A percentile compares a stretch with the other conserved stretches of the same genome.
Evolutionary conservation across 179 eudicot species (phyloP).

Genomic region (Spergularia azorica): DNA sequence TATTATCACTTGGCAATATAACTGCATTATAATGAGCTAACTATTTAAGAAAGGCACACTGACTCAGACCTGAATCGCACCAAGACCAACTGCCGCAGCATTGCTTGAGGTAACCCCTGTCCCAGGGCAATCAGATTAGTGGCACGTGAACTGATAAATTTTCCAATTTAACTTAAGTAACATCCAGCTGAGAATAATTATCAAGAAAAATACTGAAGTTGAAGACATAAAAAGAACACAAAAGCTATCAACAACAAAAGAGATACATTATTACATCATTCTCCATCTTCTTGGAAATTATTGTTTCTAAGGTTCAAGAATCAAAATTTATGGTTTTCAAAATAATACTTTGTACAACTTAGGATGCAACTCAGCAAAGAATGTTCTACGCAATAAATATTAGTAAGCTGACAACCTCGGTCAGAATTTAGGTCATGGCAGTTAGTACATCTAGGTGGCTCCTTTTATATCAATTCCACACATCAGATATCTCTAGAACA

Average conservation of each 20-base stretch:
- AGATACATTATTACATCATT: not conserved
- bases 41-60: not conserved
- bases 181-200: not conserved
- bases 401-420: not conserved
- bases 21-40: not conserved
- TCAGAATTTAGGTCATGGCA: not conserved
- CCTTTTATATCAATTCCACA: not conserved
- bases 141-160: not conserved
- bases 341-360: not conserved
- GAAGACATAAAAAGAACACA: not conserved
- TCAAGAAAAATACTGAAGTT: not conserved
- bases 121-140: slow-evolving; percentile 19
- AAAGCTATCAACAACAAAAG: not conserved
- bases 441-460: too few relatives aligned
- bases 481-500: not conserved
- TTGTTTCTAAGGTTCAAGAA: slow-evolving; percentile 1
- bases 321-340: not conserved
- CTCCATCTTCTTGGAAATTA: not conserved
- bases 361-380: not conserved
- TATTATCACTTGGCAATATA: slow-evolving; percentile 10
- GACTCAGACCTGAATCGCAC: slow-evolving; percentile 72
- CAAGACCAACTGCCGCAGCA: slow-evolving; percentile 74
- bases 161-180: not conserved
- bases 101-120: slow-evolving; percentile 82
- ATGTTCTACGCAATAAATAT: not conserved